Percentiles rank a stretch among this genome's conserved stretches.
Conservation (phyloP, 2,329 filamentous ascomycete species). For the Lasiodiplodia theobromae region DNA sequence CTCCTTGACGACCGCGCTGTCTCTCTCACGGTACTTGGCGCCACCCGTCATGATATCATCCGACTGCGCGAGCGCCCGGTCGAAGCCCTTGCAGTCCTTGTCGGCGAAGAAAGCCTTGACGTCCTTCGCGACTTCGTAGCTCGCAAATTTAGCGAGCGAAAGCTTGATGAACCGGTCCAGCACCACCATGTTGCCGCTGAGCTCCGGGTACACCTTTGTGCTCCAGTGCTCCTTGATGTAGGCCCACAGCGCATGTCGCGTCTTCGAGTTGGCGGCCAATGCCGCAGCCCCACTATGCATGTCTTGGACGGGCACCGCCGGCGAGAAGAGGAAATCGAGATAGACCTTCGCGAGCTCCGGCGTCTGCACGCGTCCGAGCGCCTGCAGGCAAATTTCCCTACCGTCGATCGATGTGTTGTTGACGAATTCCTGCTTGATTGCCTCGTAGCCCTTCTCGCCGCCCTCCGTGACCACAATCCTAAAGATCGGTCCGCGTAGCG, state of each 20-base stretch:
- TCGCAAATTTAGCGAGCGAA: slow-evolving; percentile 79
- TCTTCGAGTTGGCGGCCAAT: slow-evolving; percentile 75
- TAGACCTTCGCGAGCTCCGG: slow-evolving; percentile 70
- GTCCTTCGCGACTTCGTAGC: slow-evolving; percentile 72
- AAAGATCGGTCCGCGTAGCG: slow-evolving; percentile 81
- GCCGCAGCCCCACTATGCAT: slow-evolving; percentile 81
- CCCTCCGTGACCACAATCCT: slow-evolving; percentile 78
- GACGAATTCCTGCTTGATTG: slow-evolving; percentile 84
- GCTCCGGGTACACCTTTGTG: slow-evolving; percentile 68
- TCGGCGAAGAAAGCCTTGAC: slow-evolving; percentile 84
- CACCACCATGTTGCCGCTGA: slow-evolving; percentile 83
- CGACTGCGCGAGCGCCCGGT: slow-evolving; percentile 83
- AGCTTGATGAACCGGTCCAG: slow-evolving; percentile 87
- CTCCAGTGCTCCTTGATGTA: slow-evolving; percentile 88
- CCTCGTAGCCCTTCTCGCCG: slow-evolving; percentile 71
- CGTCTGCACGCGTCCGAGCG: slow-evolving; percentile 77
- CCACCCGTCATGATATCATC: slow-evolving; percentile 85
- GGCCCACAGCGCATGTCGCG: slow-evolving; percentile 79
- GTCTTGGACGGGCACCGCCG: slow-evolving; percentile 84
- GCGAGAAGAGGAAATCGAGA: slow-evolving; percentile 79
- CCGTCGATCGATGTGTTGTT: slow-evolving; percentile 86
- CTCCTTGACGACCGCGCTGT: slow-evolving; percentile 74
- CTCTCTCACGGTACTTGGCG: slow-evolving; percentile 81
- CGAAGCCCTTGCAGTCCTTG: slow-evolving; percentile 86
- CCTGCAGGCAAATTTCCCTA: slow-evolving; percentile 81